Evolutionary conservation across 352 stramenopile genomes (phyloP).

Genomic region (Pythium angustatum): DNA sequence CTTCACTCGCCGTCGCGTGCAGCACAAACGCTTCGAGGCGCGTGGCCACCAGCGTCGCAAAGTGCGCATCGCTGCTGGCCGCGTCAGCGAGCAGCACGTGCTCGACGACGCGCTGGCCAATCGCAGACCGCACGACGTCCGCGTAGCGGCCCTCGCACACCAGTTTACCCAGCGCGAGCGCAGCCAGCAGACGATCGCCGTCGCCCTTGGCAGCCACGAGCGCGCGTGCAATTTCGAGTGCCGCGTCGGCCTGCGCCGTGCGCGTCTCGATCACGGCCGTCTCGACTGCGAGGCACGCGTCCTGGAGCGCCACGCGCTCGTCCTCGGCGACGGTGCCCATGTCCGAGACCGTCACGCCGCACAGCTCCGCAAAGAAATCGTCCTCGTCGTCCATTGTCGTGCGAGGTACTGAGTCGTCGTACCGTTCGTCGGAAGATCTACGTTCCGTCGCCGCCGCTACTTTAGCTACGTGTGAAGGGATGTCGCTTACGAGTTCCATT

Average conservation of each 20-base stretch:
- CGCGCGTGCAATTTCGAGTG: slow-evolving; percentile 13
- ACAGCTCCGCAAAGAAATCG: slow-evolving; percentile 63
- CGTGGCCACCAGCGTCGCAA: slow-evolving; percentile 45
- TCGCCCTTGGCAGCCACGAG: not conserved
- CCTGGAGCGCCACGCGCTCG: slow-evolving; percentile 38
- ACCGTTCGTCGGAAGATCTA: no score
- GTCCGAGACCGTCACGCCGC: slow-evolving; percentile 47
- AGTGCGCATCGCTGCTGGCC: slow-evolving; percentile 36
- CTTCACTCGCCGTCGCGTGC: slow-evolving; percentile 17
- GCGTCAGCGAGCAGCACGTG: slow-evolving; percentile 24
- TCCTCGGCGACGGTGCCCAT: slow-evolving; percentile 43
- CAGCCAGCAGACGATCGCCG: slow-evolving; percentile 18
- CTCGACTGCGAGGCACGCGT: slow-evolving; percentile 47
- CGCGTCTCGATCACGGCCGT: slow-evolving; percentile 61
- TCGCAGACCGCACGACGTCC: slow-evolving; percentile 47
- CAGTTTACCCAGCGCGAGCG: slow-evolving; percentile 51
- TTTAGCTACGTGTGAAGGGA: not conserved
- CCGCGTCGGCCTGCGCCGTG: slow-evolving; percentile 28
- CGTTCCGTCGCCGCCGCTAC: no score
- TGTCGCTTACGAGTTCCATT: slow-evolving; percentile 24
- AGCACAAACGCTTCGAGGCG: slow-evolving; percentile 44
- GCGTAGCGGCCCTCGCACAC: slow-evolving; percentile 66
- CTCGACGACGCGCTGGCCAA: slow-evolving; percentile 37
- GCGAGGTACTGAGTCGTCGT: no score
- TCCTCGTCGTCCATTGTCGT: slow-evolving; percentile 47